Conservation (phyloP, 148 eudicot species). For the Nepenthes mirabilis region DNA sequence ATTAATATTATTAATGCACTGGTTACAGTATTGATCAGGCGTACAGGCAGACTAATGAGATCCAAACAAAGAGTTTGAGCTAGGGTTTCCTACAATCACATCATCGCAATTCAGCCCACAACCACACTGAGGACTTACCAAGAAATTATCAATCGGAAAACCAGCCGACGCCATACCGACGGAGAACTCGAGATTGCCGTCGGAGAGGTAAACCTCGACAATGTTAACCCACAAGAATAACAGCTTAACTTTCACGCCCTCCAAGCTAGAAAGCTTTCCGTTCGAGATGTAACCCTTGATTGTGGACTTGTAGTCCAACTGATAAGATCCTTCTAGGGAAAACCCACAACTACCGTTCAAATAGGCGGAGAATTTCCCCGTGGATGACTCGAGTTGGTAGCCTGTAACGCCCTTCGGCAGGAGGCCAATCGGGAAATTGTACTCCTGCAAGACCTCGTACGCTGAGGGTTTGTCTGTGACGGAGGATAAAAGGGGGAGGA, state of each 20-base stretch:
- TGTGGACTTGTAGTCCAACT: constrained; percentile 9
- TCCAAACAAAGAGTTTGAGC: no score
- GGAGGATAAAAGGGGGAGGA: neutral
- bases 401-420: constrained; percentile 14
- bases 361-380: constrained; percentile 12
- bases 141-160: constrained; percentile 15
- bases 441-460: constrained; percentile 3
- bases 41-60: no score
- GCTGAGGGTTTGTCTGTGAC: neutral
- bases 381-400: constrained; percentile 12
- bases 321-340: constrained; percentile 6
- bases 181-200: constrained; percentile 10
- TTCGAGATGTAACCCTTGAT: constrained; percentile 9
- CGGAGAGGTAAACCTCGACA: constrained; percentile 6
- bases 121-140: constrained; percentile 21
- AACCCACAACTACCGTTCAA: constrained; percentile 6
- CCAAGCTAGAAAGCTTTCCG: constrained; percentile 5
- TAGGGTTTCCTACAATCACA: neutral
- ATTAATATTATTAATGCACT: no score
- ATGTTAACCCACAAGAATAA: constrained; percentile 14
- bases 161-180: constrained; percentile 20
- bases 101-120: constrained; percentile 25
- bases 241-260: constrained; percentile 11
- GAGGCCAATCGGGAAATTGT: constrained; percentile 14
- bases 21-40: no score